Percentiles rank a stretch among this genome's conserved stretches.
These are phyloP conservation scores for Chrysoporthe puriensis DNA, from an alignment of 2,329 filamentous ascomycete species.

Conservation along the genomic window DNA sequence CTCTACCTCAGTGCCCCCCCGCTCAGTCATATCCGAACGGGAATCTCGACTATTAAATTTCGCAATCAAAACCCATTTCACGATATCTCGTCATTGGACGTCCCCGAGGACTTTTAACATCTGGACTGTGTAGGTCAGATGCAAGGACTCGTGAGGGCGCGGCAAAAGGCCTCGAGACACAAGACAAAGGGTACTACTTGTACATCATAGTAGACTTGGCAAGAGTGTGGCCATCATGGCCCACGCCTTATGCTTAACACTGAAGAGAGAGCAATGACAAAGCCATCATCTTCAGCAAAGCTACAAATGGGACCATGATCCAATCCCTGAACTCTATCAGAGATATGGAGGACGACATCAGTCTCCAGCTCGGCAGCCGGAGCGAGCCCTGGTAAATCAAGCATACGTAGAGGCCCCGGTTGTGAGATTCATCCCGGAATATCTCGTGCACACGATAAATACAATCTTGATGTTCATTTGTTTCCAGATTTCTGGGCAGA, in stretches of 20 bases:
- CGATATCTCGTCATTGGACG: background rate
- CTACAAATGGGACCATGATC: background rate
- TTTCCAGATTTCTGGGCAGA: background rate
- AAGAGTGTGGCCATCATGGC: no score
- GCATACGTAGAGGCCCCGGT: background rate
- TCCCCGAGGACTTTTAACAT: no score
- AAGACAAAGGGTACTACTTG: no score
- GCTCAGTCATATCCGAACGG: slow-evolving; percentile 8
- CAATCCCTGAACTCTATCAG: background rate
- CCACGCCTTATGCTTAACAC: background rate
- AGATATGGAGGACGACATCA: slow-evolving; percentile 7
- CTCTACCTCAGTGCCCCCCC: background rate
- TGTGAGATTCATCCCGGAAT: slow-evolving; percentile 14
- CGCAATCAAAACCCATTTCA: slow-evolving; percentile 10
- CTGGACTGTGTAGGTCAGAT: no score
- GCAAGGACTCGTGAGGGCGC: background rate
- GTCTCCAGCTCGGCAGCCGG: slow-evolving; percentile 11
- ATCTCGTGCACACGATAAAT: background rate
- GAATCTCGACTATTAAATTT: background rate
- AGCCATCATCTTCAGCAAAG: background rate
- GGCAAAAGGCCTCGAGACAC: no score
- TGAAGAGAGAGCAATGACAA: background rate
- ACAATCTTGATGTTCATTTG: background rate
- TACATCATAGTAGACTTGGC: no score
- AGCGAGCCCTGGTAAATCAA: slow-evolving; percentile 2